Evolutionary conservation across 2,329 filamentous ascomycete genomes (phyloP).

Genomic region (Fonsecaea monophora): DNA sequence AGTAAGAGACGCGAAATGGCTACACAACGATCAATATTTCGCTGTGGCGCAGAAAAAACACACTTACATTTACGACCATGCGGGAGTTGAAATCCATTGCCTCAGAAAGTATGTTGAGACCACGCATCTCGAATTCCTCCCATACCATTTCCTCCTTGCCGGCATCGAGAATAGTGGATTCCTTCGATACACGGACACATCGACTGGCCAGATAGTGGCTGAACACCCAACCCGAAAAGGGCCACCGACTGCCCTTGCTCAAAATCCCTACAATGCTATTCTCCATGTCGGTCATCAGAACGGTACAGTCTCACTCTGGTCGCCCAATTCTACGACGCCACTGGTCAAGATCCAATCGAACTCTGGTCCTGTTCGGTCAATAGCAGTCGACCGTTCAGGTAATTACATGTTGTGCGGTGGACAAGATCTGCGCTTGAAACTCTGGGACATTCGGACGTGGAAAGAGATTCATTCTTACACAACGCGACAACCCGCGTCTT

Average conservation of each 20-base stretch:
- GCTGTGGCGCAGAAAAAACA: conserved; percentile 96
- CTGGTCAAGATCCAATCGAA: conserved; percentile 92
- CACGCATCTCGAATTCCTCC: conserved; percentile 91
- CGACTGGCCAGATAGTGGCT: conserved; percentile 85
- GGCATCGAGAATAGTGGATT: conserved; percentile 75
- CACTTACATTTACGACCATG: conserved; percentile 92
- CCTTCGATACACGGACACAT: conserved; percentile 93
- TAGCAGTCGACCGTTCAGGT: conserved; percentile 87
- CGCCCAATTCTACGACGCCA: conserved; percentile 83
- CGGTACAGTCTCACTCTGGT: conserved; percentile 93
- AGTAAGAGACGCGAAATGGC: conserved; percentile 84
- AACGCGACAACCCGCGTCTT: conserved; percentile 79
- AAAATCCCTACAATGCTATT: conserved; percentile 92
- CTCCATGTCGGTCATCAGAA: conserved; percentile 94
- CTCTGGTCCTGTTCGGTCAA: conserved; percentile 81
- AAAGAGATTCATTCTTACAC: conserved; percentile 90
- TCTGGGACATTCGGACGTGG: conserved; percentile 95
- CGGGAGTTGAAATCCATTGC: conserved; percentile 91
- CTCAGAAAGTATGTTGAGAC: conserved; percentile 90
- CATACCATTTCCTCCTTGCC: conserved; percentile 92
- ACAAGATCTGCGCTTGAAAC: conserved; percentile 88
- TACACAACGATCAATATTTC: conserved; percentile 93
- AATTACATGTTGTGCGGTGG: conserved; percentile 95
- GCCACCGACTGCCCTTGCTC: conserved; percentile 78
- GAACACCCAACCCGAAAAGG: conserved; percentile 87